Evolutionary conservation across 2,329 filamentous ascomycete genomes (phyloP).

Genomic region (Penicillium polonicum): DNA sequence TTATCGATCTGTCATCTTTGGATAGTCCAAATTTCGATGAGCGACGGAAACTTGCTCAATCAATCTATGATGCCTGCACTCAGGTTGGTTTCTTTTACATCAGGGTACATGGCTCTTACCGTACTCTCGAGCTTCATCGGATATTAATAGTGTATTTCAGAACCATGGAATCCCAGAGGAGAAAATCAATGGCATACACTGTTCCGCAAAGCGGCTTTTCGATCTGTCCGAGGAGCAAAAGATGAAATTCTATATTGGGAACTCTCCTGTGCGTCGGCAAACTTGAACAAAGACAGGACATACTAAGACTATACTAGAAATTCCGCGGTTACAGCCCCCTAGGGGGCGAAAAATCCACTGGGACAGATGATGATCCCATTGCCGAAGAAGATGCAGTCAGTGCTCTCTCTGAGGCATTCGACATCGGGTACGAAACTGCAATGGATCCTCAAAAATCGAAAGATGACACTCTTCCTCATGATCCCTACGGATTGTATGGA

Average conservation of each 20-base stretch:
- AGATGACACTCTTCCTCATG: conserved; percentile 13
- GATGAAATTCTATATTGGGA: conserved; percentile 42
- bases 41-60: conserved; percentile 40
- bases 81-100: conserved; percentile 49
- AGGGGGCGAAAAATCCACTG: conserved; percentile 20
- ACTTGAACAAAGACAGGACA: too few species aligned
- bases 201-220: conserved; percentile 43
- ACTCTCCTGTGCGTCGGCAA: conserved; percentile 19
- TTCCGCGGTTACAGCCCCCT: conserved; percentile 30
- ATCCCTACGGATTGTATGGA: conserved; percentile 23
- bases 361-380: conserved; percentile 16
- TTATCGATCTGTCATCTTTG: conserved; percentile 48
- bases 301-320: conserved; percentile 12
- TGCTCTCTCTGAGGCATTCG: conserved; percentile 27
- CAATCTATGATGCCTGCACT: conserved; percentile 43
- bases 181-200: conserved; percentile 14
- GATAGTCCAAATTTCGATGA: conserved; percentile 37
- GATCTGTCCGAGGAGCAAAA: conserved; percentile 42
- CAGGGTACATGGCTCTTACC: conserved; percentile 19
- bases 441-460: conserved; percentile 17
- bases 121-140: fast-evolving
- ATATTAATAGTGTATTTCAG: not conserved
- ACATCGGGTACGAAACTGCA: conserved; percentile 28
- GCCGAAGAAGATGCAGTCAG: conserved; percentile 9
- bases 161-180: conserved; percentile 26